These are phyloP conservation scores for Brassica juncea DNA, from an alignment of 345 rosid species.

Conservation along the genomic window DNA sequence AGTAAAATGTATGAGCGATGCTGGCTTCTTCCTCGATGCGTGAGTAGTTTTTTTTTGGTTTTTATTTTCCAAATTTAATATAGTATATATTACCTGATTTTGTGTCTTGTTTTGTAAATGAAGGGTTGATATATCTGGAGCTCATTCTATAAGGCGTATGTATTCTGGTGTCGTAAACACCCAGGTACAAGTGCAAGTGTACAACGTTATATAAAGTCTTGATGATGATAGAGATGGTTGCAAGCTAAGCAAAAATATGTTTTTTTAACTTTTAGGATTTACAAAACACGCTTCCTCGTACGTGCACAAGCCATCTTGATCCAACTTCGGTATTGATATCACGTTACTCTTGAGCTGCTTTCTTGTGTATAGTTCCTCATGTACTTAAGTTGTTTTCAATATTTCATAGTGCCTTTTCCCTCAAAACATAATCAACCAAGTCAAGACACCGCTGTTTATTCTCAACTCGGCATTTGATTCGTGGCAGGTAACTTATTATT, in stretches of 20 bases:
- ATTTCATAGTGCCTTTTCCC: slow-evolving; percentile 39
- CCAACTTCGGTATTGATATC: slow-evolving; percentile 27
- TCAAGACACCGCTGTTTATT: slow-evolving; percentile 34
- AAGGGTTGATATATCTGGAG: slow-evolving; percentile 83
- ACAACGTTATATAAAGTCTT: neutral
- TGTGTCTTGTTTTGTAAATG: slow-evolving; percentile 22
- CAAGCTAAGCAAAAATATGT: neutral
- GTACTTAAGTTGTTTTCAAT: neutral
- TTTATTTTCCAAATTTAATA: neutral
- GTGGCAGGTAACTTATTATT: slow-evolving; percentile 33
- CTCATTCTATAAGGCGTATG: slow-evolving; percentile 64
- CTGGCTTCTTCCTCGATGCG: slow-evolving; percentile 92
- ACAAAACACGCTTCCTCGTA: slow-evolving; percentile 26
- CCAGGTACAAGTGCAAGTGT: slow-evolving; percentile 53
- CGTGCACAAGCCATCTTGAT: slow-evolving; percentile 30
- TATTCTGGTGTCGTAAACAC: slow-evolving; percentile 69
- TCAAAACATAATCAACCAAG: slow-evolving; percentile 33
- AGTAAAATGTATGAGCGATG: slow-evolving; percentile 95
- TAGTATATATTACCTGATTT: neutral
- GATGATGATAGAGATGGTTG: neutral
- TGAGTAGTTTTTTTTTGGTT: slow-evolving; percentile 46
- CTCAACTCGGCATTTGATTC: slow-evolving; percentile 39
- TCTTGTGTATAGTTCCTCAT: neutral
- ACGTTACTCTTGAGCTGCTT: neutral
- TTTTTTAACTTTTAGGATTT: slow-evolving; percentile 22